phyloP scores from a whole-genome alignment of 768 basidiomycete species.

The Symmetrospora coprosmae region DNA sequence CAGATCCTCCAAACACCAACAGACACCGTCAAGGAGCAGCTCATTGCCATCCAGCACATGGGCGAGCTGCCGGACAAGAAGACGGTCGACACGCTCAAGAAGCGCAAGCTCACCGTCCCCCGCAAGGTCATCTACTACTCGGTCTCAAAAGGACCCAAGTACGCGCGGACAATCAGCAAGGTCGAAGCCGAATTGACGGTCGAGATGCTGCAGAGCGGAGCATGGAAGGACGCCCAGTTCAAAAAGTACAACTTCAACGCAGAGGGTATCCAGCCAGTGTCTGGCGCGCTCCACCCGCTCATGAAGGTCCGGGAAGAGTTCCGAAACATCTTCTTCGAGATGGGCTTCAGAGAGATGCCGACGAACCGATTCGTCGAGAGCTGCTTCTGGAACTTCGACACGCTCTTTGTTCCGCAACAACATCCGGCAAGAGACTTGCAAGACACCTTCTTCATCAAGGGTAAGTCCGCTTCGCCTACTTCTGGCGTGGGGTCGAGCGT shows the following conservation, averaged over 20 bases:
- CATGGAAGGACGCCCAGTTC: conserved; percentile 84
- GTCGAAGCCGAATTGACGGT: conserved; percentile 90
- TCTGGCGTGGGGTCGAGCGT: not conserved
- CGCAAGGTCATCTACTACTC: conserved; percentile 91
- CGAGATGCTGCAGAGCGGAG: conserved; percentile 82
- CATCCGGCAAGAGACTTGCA: conserved; percentile 95
- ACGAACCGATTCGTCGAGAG: conserved; percentile 91
- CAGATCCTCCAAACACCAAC: not conserved
- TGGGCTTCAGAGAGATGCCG: conserved; percentile 99
- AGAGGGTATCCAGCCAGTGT: conserved; percentile 72
- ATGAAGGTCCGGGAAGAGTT: conserved; percentile 97
- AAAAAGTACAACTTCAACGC: conserved; percentile 99
- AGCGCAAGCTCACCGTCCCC: conserved; percentile 18
- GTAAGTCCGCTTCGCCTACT: conserved; percentile 1
- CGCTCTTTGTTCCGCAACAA: conserved; percentile 94
- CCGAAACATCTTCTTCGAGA: conserved; percentile 92
- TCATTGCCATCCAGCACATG: not conserved
- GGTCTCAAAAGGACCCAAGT: conserved; percentile 66
- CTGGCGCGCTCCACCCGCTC: conserved; percentile 87
- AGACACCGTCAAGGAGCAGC: conserved; percentile 19
- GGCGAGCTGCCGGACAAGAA: conserved; percentile 9
- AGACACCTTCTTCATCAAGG: conserved; percentile 93
- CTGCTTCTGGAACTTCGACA: conserved; percentile 98
- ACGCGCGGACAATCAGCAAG: conserved; percentile 80
- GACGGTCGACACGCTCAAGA: conserved; percentile 19